These are phyloP conservation scores for Termitomyces sp. DNA, from an alignment of 768 basidiomycete genomes.

Conservation along the genomic window DNA sequence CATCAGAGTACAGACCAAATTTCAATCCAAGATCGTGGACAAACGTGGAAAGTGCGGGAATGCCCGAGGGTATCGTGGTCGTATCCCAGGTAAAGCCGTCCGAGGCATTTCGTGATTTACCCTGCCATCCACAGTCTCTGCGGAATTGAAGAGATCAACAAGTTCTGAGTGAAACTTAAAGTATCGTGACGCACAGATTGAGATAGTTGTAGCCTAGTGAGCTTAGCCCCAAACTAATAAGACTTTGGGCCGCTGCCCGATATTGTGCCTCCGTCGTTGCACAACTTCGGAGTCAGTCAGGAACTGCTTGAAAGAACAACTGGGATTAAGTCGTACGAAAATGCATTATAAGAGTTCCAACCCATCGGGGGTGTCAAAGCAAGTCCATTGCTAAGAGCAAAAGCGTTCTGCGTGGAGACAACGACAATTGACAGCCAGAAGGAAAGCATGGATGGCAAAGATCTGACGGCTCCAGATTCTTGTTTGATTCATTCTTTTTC, in stretches of 20 bases:
- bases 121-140: conserved; percentile 50
- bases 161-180: background rate
- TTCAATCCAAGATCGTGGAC: conserved; percentile 39
- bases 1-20: conserved; percentile 62
- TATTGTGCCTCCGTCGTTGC: conserved; percentile 36
- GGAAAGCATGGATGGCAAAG: conserved; percentile 6
- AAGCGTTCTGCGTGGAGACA: conserved; percentile 7
- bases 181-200: conserved; percentile 27
- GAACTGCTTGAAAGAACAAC: background rate
- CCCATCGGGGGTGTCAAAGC: conserved; percentile 41
- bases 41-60: conserved; percentile 31
- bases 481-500: background rate
- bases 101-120: conserved; percentile 29
- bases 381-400: conserved; percentile 33
- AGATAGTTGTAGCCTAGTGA: conserved; percentile 36
- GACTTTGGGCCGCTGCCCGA: conserved; percentile 29
- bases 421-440: conserved; percentile 9
- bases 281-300: conserved; percentile 23
- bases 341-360: conserved; percentile 45
- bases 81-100: conserved; percentile 41
- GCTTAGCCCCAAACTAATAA: conserved; percentile 31
- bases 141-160: background rate
- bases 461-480: background rate
- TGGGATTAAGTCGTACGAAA: conserved; percentile 24
- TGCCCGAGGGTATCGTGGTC: conserved; percentile 30